Evolutionary conservation across 805 yeast species (phyloP).

Genomic region (Candida hispaniensis): DNA sequence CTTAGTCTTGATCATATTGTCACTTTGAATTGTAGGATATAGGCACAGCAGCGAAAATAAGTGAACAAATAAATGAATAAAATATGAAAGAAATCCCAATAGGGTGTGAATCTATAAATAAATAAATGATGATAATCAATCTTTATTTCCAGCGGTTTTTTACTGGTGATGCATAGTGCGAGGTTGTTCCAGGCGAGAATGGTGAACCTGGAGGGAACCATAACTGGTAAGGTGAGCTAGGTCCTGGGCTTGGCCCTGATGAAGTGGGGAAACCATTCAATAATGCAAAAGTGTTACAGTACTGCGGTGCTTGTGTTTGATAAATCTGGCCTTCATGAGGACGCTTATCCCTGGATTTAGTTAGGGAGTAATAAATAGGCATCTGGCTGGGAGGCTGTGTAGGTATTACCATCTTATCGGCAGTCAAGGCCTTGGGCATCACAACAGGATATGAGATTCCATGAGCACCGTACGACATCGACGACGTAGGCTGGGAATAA

Average conservation of each 20-base stretch:
- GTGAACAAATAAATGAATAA: no score
- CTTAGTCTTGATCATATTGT: no score
- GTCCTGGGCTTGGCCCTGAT: background rate
- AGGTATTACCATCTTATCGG: constrained; percentile 13
- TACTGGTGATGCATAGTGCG: constrained; percentile 7
- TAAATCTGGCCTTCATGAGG: constrained; percentile 14
- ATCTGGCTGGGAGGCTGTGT: constrained; percentile 14
- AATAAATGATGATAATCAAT: constrained; percentile 3
- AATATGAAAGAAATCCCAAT: no score
- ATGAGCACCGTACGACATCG: no score
- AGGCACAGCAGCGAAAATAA: no score
- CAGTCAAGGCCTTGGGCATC: constrained; percentile 10
- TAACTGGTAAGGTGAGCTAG: background rate
- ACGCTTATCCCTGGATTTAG: constrained; percentile 11
- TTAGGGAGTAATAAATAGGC: constrained; percentile 12
- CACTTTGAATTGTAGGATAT: no score
- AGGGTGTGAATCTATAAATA: constrained; percentile 15
- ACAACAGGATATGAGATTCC: no score
- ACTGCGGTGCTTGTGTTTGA: constrained; percentile 1
- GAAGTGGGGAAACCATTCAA: constrained; percentile 1
- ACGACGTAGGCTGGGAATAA: no score
- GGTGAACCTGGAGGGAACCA: constrained; percentile 7
- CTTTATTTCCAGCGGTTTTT: constrained; percentile 6
- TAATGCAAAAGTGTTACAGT: background rate
- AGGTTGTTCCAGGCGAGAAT: constrained; percentile 1